Evolutionary conservation across 2,329 filamentous ascomycete genomes (phyloP), one percentile per base, ranked within the genome.

Genomic region (Dactylellina cionopaga): DNA sequence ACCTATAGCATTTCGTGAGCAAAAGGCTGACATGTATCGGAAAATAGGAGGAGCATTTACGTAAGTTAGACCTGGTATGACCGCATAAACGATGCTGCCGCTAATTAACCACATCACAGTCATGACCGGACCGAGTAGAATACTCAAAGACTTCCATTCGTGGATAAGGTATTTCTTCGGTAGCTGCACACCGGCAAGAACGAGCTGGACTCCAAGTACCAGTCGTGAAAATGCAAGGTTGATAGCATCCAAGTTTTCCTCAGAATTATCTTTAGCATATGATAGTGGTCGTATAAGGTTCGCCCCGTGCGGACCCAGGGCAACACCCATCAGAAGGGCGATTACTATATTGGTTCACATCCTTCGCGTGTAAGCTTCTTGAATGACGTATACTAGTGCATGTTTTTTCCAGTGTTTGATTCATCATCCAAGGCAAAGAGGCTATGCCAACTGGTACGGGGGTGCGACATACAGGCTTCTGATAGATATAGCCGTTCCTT

Each of bases 401-500:
- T 44, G 41, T 24, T 29, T 33, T n/a, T 17, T 43, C 15, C 35
- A 39, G 11, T 4, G 13, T 33, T 33, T 33, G 5, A 6, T 39
- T 5, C 11, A 39, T 39, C 11, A 3, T 39, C 17, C 17, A 15
- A 39, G 35, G 11, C 11, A 39, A 13, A 44, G 49, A 24, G 33
- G 43, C n/a, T 17, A 15, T 17, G 25, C 33, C 19, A 27, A 19
- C 0, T 7, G 15, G 2, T 31, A 17, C 13, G 25, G 11, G 13
- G 19, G 90, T 79, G 19, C 24, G 83, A 94, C 92, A 7, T 71
- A 83, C 66, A 35, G 58, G 93, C 91, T 85, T 97, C 93, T 0
- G 92, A 96, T 0, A 97, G 85, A 79, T 96, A 96, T 79, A 91
- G 94, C 66, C 88, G 90, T 81, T 96, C 93, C 79, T 97, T 96